phyloP scores from a whole-genome alignment of 345 rosid genomes.

The Aquilaria sinensis region DNA sequence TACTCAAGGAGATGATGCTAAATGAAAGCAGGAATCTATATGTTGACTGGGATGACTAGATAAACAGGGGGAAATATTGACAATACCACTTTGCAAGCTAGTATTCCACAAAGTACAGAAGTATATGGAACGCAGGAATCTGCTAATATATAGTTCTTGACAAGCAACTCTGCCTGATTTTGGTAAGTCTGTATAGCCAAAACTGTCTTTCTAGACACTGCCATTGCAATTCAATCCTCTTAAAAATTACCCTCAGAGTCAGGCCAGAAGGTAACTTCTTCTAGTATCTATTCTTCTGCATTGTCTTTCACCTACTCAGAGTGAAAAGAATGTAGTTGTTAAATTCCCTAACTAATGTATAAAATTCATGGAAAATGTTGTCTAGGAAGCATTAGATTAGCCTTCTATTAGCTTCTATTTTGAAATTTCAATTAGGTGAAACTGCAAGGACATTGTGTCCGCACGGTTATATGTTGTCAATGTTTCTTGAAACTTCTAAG shows the following conservation, averaged over 20 bases:
- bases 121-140: conserved; percentile 71
- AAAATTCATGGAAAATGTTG: too few relatives aligned
- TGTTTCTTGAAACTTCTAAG: too few relatives aligned
- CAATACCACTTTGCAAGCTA: conserved; percentile 81
- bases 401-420: too few relatives aligned
- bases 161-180: conserved; percentile 55
- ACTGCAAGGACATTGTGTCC: too few relatives aligned
- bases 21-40: neutral
- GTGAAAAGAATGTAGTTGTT: too few relatives aligned
- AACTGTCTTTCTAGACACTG: conserved; percentile 27
- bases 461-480: too few relatives aligned
- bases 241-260: conserved; percentile 2
- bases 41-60: neutral
- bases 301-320: conserved; percentile 13
- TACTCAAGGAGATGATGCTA: neutral
- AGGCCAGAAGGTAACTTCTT: conserved; percentile 3
- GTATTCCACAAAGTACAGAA: conserved; percentile 59
- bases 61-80: conserved; percentile 1
- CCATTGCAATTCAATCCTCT: conserved; percentile 16
- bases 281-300: conserved; percentile 15
- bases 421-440: too few relatives aligned
- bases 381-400: too few relatives aligned
- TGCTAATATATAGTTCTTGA: conserved; percentile 53
- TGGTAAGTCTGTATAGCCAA: conserved; percentile 63
- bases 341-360: too few relatives aligned